phyloP scores from a whole-genome alignment of 495 filamentous ascomycete species.

The Aspergillus coremiiformis region DNA sequence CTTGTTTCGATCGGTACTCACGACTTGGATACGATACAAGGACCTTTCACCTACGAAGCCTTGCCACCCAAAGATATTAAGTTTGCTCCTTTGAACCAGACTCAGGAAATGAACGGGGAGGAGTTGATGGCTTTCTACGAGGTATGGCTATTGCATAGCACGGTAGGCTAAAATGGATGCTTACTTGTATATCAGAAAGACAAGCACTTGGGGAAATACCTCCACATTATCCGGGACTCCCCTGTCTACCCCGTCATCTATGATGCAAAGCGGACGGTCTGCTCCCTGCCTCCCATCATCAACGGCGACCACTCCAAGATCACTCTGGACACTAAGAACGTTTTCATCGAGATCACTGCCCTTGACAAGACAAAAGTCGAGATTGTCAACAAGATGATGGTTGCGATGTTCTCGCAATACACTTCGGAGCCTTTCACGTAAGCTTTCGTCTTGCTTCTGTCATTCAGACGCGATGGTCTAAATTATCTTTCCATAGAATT shows the following conservation, averaged over 20 bases:
- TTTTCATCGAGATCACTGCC: constrained; percentile 97
- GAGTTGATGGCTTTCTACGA: constrained; percentile 95
- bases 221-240: constrained; percentile 89
- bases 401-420: constrained; percentile 95
- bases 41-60: constrained; percentile 95
- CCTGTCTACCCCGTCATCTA: constrained; percentile 96
- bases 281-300: constrained; percentile 95
- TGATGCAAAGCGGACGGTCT: constrained; percentile 78
- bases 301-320: constrained; percentile 97
- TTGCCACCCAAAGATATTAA: constrained; percentile 85
- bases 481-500: constrained; percentile 37
- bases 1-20: constrained; percentile 95
- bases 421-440: constrained; percentile 77
- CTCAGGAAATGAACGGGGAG: constrained; percentile 73
- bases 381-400: constrained; percentile 88
- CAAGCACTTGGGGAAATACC: constrained; percentile 69
- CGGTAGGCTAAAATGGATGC: constrained; percentile 1
- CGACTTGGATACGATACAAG: constrained; percentile 87
- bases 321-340: constrained; percentile 74
- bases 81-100: constrained; percentile 87
- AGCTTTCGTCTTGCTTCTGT: constrained; percentile 2
- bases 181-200: constrained; percentile 51
- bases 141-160: constrained; percentile 28
- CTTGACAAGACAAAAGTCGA: constrained; percentile 95
- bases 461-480: not conserved